Percentiles rank a stretch among this genome's conserved stretches.
phyloP scores from a whole-genome alignment of 345 rosid species.

The Arabidopsis suecica region DNA sequence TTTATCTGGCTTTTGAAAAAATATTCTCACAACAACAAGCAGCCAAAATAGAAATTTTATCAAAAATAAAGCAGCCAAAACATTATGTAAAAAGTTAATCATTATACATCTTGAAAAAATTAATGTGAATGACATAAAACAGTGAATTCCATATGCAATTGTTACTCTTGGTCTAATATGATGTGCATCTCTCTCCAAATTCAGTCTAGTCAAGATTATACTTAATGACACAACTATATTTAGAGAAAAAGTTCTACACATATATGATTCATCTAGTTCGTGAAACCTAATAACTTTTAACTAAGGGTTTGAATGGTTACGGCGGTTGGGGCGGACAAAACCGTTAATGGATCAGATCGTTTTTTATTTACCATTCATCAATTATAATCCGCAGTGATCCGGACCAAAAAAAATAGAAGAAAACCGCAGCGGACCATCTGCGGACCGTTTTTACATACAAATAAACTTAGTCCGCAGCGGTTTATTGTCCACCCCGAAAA shows the following conservation, averaged over 20 bases:
- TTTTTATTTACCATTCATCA: too few species aligned
- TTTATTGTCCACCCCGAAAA: too few species aligned
- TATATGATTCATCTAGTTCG: background rate
- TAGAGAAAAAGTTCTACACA: background rate
- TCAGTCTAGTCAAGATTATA: background rate
- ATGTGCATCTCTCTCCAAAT: conserved; percentile 16
- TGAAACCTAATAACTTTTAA: background rate
- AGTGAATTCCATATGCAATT: background rate
- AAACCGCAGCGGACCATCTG: too few species aligned
- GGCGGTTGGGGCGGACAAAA: too few species aligned
- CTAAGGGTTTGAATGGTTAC: too few species aligned
- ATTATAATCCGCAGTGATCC: too few species aligned
- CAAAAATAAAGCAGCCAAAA: conserved; percentile 32
- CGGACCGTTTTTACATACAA: too few species aligned
- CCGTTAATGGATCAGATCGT: too few species aligned
- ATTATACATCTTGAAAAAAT: conserved; percentile 5
- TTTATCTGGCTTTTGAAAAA: conserved; percentile 19
- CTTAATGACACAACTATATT: background rate
- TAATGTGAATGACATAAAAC: conserved; percentile 14
- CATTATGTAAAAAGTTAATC: conserved; percentile 23
- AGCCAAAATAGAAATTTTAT: conserved; percentile 28
- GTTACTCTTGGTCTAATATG: conserved; percentile 13
- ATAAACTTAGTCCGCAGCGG: too few species aligned
- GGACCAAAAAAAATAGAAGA: too few species aligned
- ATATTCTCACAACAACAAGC: conserved; percentile 40